A percentile compares a stretch with the other conserved stretches of the same genome.
phyloP scores from a whole-genome alignment of 345 rosid genomes.

The Citrus mangshanensis region DNA sequence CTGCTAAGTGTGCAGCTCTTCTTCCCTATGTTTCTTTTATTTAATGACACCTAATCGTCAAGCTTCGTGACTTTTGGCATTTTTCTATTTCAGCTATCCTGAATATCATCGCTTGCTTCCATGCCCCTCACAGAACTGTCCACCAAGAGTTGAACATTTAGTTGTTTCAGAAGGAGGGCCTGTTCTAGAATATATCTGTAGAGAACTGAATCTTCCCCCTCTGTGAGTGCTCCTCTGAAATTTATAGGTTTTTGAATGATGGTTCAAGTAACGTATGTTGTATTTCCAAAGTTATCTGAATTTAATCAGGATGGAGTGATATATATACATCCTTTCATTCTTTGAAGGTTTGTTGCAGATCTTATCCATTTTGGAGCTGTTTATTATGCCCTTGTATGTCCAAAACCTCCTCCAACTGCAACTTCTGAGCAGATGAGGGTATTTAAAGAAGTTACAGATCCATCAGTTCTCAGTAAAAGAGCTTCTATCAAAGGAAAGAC shows the following conservation, averaged over 20 bases:
- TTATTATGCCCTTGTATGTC: constrained; percentile 89
- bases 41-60: neutral
- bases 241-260: constrained; percentile 9
- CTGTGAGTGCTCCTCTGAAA: constrained; percentile 46
- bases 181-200: constrained; percentile 55
- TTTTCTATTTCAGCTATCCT: constrained; percentile 40
- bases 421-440: constrained; percentile 61
- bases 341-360: constrained; percentile 95
- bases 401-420: constrained; percentile 81
- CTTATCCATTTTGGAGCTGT: constrained; percentile 92
- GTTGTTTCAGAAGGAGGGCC: constrained; percentile 69
- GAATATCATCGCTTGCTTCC: constrained; percentile 75
- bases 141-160: constrained; percentile 83
- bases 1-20: neutral
- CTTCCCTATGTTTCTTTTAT: neutral
- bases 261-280: neutral
- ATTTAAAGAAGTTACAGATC: constrained; percentile 66
- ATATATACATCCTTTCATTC: constrained; percentile 37
- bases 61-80: neutral
- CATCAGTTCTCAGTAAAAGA: constrained; percentile 59
- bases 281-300: neutral
- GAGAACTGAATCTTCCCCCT: constrained; percentile 75
- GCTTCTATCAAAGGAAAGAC: constrained; percentile 82
- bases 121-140: constrained; percentile 52
- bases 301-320: constrained; percentile 24